A percentile compares a stretch with the other conserved stretches of the same genome.
Evolutionary conservation across 495 filamentous ascomycete species (phyloP).

Genomic region (Corynascus novoguineensis): DNA sequence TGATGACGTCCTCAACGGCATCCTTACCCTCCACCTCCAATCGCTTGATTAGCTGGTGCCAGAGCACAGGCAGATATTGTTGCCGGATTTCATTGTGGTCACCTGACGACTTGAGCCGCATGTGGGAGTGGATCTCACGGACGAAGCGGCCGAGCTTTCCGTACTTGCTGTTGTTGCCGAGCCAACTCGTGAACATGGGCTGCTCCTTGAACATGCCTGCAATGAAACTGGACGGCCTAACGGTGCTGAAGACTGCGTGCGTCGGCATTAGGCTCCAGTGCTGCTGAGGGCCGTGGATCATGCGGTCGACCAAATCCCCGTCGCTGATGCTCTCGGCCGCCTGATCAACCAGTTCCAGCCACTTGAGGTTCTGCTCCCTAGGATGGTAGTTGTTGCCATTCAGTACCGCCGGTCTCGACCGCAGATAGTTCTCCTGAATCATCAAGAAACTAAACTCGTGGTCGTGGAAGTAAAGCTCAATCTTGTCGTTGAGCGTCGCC

Average conservation of each 20-base stretch:
- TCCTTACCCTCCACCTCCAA: slow-evolving; percentile 71
- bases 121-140: slow-evolving; percentile 95
- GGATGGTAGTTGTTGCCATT: slow-evolving; percentile 47
- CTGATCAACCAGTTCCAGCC: slow-evolving; percentile 74
- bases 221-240: slow-evolving; percentile 84
- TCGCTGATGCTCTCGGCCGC: slow-evolving; percentile 95
- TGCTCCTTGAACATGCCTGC: slow-evolving; percentile 61
- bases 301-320: slow-evolving; percentile 90
- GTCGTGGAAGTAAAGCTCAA: slow-evolving; percentile 98
- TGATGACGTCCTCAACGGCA: slow-evolving; percentile 63
- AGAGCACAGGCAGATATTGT: slow-evolving; percentile 88
- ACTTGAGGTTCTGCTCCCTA: slow-evolving; percentile 66
- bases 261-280: slow-evolving; percentile 98
- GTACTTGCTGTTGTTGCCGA: slow-evolving; percentile 90
- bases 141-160: slow-evolving; percentile 79
- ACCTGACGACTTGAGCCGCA: slow-evolving; percentile 86
- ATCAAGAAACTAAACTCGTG: slow-evolving; percentile 95
- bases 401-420: slow-evolving; percentile 64
- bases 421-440: slow-evolving; percentile 97
- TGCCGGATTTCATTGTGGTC: slow-evolving; percentile 92
- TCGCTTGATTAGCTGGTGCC: slow-evolving; percentile 68
- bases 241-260: slow-evolving; percentile 94
- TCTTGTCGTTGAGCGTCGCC: slow-evolving; percentile 89
- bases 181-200: slow-evolving; percentile 74
- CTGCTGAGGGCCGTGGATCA: slow-evolving; percentile 97